Base-by-base conservation (phyloP, 805 yeast species). In the Ogataea trehaloabstinens region DNA sequence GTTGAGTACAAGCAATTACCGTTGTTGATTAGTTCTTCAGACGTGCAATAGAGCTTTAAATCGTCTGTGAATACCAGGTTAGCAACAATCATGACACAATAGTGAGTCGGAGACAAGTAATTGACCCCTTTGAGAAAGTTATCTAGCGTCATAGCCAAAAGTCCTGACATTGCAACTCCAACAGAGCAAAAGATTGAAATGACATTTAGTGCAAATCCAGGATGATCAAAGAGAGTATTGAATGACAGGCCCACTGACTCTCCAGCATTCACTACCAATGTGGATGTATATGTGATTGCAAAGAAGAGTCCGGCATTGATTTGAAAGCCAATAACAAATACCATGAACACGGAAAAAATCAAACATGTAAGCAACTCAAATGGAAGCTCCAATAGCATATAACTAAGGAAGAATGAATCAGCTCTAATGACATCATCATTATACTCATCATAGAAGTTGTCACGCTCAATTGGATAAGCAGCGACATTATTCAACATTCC, bases 231-330 rank as follows among this genome's bases (percentile, higher is more conserved):
- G 1, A 83, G 49, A 4, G 90, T 80, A 53, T 85, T 86, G 41
- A 88, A 83, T 35, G 85, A 71, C 5, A 88, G 84, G 0, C 96
- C 96, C 22, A 88, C 66, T 5, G 91, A 81, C 57, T 88, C 96
- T 24, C 96, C 96, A 44, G 89, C 80, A 46, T 80, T 78, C 13
- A 81, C 73, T 18, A 79, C 71, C 19, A 74, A 63, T 40, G 78
- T 64, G 0, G 79, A 49, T 19, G 77, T 68, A 46, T 78, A 77
- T 16, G 78, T 71, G 49, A 81, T 66, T 0, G 81, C 71, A 51
- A 89, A 87, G 52, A 74, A 88, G 68, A 83, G 75, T 1, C 67
- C 76, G 0, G 80, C 74, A 1, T 79, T 78, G 34, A 87, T 63
- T 15, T 89, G 90, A 24, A 88, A 59, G 0, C 95, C 95, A 44